phyloP scores from a whole-genome alignment of 108 stramenopile species.

The Seminavis robusta region DNA sequence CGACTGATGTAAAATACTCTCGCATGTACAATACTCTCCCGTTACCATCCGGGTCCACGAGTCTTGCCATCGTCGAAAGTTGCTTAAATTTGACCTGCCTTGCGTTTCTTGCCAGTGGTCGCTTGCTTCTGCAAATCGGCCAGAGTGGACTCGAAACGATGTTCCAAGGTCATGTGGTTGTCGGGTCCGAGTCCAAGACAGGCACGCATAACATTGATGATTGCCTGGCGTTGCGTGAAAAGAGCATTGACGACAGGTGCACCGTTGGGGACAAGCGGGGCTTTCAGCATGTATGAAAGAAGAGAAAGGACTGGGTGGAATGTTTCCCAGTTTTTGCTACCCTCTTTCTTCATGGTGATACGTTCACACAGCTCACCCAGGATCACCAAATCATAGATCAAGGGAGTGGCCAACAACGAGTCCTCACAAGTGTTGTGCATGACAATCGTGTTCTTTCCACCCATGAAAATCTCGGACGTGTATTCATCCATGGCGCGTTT shows the following conservation, averaged over 20 bases:
- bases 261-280: constrained; percentile 94
- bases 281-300: constrained; percentile 98
- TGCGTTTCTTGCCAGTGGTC: constrained; percentile 8
- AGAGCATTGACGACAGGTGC: constrained; percentile 98
- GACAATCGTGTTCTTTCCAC: constrained; percentile 95
- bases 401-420: constrained; percentile 92
- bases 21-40: too few species aligned
- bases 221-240: constrained; percentile 92
- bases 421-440: constrained; percentile 99
- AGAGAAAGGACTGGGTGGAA: constrained; percentile 95
- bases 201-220: constrained; percentile 95
- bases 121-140: constrained; percentile 24
- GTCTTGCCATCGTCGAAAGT: too few species aligned
- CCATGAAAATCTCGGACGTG: constrained; percentile 98
- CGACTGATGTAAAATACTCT: too few species aligned
- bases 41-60: too few species aligned
- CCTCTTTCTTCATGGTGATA: constrained; percentile 79
- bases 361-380: constrained; percentile 93
- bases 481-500: constrained; percentile 99
- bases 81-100: not conserved
- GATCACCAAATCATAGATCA: constrained; percentile 96
- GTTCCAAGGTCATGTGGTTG: constrained; percentile 95
- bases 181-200: constrained; percentile 93
- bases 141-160: constrained; percentile 75
- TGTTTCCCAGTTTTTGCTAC: constrained; percentile 61